Percentiles rank a stretch among this genome's conserved stretches.
Evolutionary conservation across 2,329 filamentous ascomycete species (phyloP).

Genomic region (Daldinia sp.): DNA sequence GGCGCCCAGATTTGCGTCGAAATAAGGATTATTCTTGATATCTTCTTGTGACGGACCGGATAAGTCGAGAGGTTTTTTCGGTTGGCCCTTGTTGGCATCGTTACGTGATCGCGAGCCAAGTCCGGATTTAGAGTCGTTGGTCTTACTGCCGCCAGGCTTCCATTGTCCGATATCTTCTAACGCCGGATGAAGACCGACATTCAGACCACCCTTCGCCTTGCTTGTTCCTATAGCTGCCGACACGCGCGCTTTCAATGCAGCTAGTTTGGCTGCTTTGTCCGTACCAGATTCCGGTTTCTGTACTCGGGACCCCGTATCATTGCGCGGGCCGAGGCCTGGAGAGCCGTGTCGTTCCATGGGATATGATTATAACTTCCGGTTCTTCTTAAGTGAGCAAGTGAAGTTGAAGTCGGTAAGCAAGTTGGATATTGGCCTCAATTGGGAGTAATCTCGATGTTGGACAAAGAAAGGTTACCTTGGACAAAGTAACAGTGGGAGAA

Average conservation of each 20-base stretch:
- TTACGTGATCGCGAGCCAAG: slow-evolving; percentile 41
- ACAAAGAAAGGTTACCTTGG: slow-evolving; percentile 13
- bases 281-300: slow-evolving; percentile 69
- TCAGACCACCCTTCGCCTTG: slow-evolving; percentile 64
- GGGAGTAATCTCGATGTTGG: neutral
- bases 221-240: slow-evolving; percentile 76
- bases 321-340: slow-evolving; percentile 67
- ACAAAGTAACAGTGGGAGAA: slow-evolving; percentile 4
- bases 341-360: slow-evolving; percentile 66
- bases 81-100: slow-evolving; percentile 31
- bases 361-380: slow-evolving; percentile 1
- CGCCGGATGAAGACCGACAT: slow-evolving; percentile 76
- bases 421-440: neutral
- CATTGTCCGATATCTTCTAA: slow-evolving; percentile 61
- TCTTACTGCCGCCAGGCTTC: slow-evolving; percentile 46
- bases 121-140: slow-evolving; percentile 56
- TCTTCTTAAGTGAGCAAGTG: neutral
- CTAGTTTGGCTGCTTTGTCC: slow-evolving; percentile 76
- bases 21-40: slow-evolving; percentile 78
- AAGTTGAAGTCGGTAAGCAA: neutral
- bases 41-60: slow-evolving; percentile 50
- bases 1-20: slow-evolving; percentile 75
- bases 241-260: slow-evolving; percentile 82
- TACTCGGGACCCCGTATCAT: slow-evolving; percentile 66
- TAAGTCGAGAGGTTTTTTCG: slow-evolving; percentile 52